A percentile compares a stretch with the other conserved stretches of the same genome.
Evolutionary conservation across 2,329 filamentous ascomycete species (phyloP).

Genomic region (Ascochyta lentis): DNA sequence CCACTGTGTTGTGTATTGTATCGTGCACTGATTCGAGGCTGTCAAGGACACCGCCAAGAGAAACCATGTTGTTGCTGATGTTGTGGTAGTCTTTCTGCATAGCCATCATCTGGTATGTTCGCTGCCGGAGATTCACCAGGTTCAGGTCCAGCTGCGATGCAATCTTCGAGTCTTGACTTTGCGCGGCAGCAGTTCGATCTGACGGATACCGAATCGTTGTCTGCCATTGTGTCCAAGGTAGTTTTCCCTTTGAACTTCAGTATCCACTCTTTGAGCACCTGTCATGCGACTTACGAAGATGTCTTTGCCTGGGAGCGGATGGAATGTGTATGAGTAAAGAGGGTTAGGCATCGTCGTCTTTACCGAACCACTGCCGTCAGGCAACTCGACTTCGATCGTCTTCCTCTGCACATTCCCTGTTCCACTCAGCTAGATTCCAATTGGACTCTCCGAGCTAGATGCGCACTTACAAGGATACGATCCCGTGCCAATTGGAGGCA

Average conservation of each 20-base stretch:
- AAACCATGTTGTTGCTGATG: slow-evolving; percentile 69
- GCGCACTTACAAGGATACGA: slow-evolving; percentile 38
- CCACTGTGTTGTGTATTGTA: slow-evolving; percentile 37
- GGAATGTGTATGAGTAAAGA: slow-evolving; percentile 52
- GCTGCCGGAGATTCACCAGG: slow-evolving; percentile 60
- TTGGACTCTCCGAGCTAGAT: background rate
- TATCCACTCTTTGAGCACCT: background rate
- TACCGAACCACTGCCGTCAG: slow-evolving; percentile 38
- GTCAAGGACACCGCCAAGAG: slow-evolving; percentile 14
- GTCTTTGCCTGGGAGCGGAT: slow-evolving; percentile 53
- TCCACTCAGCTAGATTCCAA: background rate
- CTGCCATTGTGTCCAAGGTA: slow-evolving; percentile 26
- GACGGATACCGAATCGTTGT: slow-evolving; percentile 53
- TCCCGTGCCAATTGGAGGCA: slow-evolving; percentile 42
- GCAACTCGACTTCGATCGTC: slow-evolving; percentile 33
- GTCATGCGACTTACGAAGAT: slow-evolving; percentile 11
- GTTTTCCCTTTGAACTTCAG: slow-evolving; percentile 13
- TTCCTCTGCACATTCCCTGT: slow-evolving; percentile 43
- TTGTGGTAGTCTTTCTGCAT: slow-evolving; percentile 43
- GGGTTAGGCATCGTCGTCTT: slow-evolving; percentile 49
- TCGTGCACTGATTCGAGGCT: slow-evolving; percentile 41
- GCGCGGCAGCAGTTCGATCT: slow-evolving; percentile 20
- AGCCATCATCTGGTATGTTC: slow-evolving; percentile 69
- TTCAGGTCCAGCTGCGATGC: slow-evolving; percentile 64
- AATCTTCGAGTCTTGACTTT: slow-evolving; percentile 32